Evolutionary conservation across 139 green algal genomes (phyloP), one percentile per base, ranked within the genome.

Genomic region (Volvox africanus): DNA sequence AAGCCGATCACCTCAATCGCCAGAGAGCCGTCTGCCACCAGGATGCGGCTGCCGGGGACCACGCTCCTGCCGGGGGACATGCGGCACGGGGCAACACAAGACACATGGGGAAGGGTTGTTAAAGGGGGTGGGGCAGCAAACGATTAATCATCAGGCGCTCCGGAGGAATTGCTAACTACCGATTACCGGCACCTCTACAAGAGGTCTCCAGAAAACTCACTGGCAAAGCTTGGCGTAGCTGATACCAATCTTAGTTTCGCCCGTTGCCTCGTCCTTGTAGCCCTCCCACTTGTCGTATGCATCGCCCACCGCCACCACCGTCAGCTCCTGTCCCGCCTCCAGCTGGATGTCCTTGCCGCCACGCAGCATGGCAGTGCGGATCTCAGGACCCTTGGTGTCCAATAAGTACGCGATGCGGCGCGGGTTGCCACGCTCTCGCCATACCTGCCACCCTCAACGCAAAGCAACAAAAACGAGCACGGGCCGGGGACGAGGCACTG

Each of bases 11-110:
- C 94, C 92, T 95, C 76, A 33, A 96, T 93, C 36, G 81, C 88
- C 28, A 97, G 92, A 26, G 90, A 95, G 33, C 96, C 96, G 82
- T 97, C 96, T 37, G 94, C 94, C 44, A 97, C 62, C 24, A 97
- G 94, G 44, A 97, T 96, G 37, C 69, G 77, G 75, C 94, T 96
- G 55, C 96, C 96, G 11, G 93, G 87, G 9, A 73, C 85, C 14
- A 95, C 91, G 33, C 37, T 83, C 86, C 86, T 90, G 86, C 9
- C 32, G 21, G 30, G 82, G 61, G 12, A 78, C 3, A 24, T n/a
- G 24, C 13, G 26, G 28, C 26, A 30, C 50, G 28, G 50, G 16
- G 55, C 17, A 26, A n/a, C 44, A 55, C 5, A 14, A 55, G 5
- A 55, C 44, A 55, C 44, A 55, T 9, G 44, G 44, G 44, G 9